Conservation (phyloP, 2,329 filamentous ascomycete genomes). For the Ophiostoma novo-ulmi region DNA sequence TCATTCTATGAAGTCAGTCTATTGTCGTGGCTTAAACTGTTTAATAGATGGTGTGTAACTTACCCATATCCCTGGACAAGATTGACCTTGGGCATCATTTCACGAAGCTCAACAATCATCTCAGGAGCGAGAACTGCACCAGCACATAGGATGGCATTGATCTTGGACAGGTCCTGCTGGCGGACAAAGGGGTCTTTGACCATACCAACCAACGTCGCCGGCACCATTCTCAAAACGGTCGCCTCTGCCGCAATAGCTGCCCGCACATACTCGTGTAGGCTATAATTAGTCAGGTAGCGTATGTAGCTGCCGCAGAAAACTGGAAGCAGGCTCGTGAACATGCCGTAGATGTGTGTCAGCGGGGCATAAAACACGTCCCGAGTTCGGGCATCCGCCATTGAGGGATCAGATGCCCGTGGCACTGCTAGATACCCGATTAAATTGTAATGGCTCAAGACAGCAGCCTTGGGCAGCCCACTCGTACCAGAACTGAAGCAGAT, state of each 20-base stretch:
- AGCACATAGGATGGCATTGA: constrained; percentile 6
- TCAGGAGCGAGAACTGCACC: constrained; percentile 13
- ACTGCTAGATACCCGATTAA: constrained; percentile 12
- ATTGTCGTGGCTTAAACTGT: not conserved
- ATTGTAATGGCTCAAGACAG: constrained; percentile 18
- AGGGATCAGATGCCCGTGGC: constrained; percentile 7
- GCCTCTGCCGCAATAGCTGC: not conserved
- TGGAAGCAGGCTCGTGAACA: constrained; percentile 10
- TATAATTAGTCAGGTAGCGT: constrained; percentile 16
- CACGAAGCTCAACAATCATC: constrained; percentile 16
- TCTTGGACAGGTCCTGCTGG: not conserved
- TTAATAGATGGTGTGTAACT: not conserved
- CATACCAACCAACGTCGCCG: constrained; percentile 16
- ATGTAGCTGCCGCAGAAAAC: constrained; percentile 11
- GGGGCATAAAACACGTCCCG: constrained; percentile 21
- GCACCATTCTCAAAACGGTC: constrained; percentile 16
- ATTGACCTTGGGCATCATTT: constrained; percentile 8
- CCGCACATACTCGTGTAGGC: constrained; percentile 1
- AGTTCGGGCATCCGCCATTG: not conserved
- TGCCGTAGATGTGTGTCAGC: constrained; percentile 15
- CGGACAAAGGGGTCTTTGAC: constrained; percentile 16
- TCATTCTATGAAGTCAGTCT: not conserved
- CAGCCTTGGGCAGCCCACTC: constrained; percentile 16
- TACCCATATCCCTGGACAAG: constrained; percentile 20
- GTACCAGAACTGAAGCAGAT: constrained; percentile 20